Base-by-base conservation (phyloP, 2,329 filamentous ascomycete species). In the Trichoderma atrobrunneum region DNA sequence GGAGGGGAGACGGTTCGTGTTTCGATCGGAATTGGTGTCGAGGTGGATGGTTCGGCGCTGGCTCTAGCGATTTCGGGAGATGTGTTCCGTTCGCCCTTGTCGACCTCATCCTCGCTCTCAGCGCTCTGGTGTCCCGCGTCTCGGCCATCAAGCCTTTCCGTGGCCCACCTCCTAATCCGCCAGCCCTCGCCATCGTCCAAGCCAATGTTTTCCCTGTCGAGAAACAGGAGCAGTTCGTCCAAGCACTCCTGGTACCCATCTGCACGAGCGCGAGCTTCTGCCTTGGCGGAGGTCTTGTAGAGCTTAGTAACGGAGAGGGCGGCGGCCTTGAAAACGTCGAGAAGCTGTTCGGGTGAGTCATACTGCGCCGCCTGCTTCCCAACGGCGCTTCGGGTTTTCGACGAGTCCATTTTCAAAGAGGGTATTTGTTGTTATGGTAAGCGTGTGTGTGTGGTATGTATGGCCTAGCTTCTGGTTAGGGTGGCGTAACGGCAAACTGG, bases 211-310 rank as follows among this genome's bases (percentile, higher is more conserved):
- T 94, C 91, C 78, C 89, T 92, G 79, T 98, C 95, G 69, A 98
- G 84, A 76, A 97, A 97, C 18, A 87, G 83, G n/a, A 98, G 84
- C 6, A 99, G 85, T 76, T 98, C 95, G 75, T 98, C 94, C 48
- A 99, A 85, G 48, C 95, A 97, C 79, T 98, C 95, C 80, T 98
- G 95, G 77, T 98, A 98, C 30, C 96, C 96, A 51, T 95, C 91
- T 65, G 89, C 84, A 64, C 93, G 90, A 61, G 94, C 90, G 77
- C 91, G 91, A 64, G 91, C 87, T 80, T 96, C 91, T 63, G 93
- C 92, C 36, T 90, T 87, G 14, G 93, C 92, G 3, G 95, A 95
- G 51, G 91, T 95, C 83, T 97, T 98, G 85, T 98, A 98, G 16
- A 99, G 90, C 78, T 97, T 97, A 62, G 96, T 98, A 70, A 98